phyloP scores from a whole-genome alignment of 208 protist genomes.

The Lotmaria passim region DNA sequence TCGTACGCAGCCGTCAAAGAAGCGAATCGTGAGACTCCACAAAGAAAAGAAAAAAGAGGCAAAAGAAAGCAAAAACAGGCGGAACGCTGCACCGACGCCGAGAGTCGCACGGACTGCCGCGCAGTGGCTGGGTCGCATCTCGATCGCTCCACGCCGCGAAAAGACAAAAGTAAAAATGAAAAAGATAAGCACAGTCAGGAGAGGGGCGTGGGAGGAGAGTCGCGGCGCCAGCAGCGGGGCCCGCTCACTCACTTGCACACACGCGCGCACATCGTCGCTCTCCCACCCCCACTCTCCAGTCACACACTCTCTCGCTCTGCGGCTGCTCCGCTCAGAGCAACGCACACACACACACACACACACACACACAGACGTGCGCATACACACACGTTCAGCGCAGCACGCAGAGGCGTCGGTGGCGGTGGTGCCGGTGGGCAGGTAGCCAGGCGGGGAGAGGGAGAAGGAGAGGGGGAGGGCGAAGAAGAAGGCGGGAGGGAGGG shows the following conservation, averaged over 20 bases:
- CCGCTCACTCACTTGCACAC: neutral
- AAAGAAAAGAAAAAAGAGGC: neutral
- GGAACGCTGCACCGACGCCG: slow-evolving; percentile 7
- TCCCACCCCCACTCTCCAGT: neutral
- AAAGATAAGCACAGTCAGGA: too few relatives aligned
- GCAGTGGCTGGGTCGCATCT: slow-evolving; percentile 20
- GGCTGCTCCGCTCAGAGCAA: too few relatives aligned
- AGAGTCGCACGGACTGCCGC: neutral
- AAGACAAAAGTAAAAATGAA: too few relatives aligned
- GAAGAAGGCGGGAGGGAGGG: neutral
- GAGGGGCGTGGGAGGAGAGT: slow-evolving; percentile 14
- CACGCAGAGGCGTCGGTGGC: too few relatives aligned
- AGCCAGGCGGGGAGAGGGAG: neutral
- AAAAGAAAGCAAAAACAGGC: neutral
- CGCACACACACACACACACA: too few relatives aligned
- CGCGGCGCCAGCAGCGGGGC: slow-evolving; percentile 15
- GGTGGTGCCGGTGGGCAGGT: too few relatives aligned
- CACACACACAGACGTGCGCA: too few relatives aligned
- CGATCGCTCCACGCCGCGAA: slow-evolving; percentile 7
- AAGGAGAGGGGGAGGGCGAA: neutral
- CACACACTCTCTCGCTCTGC: too few relatives aligned
- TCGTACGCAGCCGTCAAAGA: too few relatives aligned
- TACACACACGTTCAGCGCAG: too few relatives aligned
- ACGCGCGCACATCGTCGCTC: neutral
- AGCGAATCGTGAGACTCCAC: too few relatives aligned